A percentile compares a stretch with the other conserved stretches of the same genome.
Conservation (phyloP, 495 filamentous ascomycete genomes). For the Penicillium flavigenum region DNA sequence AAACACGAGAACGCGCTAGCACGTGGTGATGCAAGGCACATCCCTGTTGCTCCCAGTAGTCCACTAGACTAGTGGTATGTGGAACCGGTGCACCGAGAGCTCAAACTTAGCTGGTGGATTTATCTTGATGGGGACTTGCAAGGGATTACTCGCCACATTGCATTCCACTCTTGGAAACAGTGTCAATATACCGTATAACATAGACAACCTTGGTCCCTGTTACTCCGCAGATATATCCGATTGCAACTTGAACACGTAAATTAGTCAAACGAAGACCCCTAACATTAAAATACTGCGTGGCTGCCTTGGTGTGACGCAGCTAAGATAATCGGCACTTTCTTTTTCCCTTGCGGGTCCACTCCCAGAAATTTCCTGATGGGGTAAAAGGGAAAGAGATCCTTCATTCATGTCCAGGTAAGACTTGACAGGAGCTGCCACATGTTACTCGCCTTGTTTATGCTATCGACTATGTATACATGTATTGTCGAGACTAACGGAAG, state of each 20-base stretch:
- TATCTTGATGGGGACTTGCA: neutral
- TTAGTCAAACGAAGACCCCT: neutral
- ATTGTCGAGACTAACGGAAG: neutral
- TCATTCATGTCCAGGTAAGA: constrained; percentile 27
- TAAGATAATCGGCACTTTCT: neutral
- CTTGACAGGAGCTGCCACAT: constrained; percentile 7
- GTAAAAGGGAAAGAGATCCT: constrained; percentile 15
- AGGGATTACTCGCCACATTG: constrained; percentile 13
- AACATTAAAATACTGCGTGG: neutral
- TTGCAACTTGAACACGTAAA: neutral
- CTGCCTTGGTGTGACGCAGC: neutral
- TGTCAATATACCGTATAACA: neutral
- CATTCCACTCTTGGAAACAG: neutral
- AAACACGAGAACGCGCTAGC: constrained; percentile 15
- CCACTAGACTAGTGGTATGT: constrained; percentile 2
- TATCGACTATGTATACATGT: neutral
- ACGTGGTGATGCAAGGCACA: constrained; percentile 9
- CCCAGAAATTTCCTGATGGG: constrained; percentile 17
- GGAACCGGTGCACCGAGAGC: constrained; percentile 8
- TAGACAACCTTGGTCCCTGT: neutral
- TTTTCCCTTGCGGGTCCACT: constrained; percentile 10
- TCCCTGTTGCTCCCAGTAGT: neutral
- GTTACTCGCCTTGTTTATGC: neutral
- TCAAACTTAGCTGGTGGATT: constrained; percentile 20
- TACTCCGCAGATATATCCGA: neutral